Base-by-base conservation (phyloP, 2,329 filamentous ascomycete species). In the Xylariaceae sp. region DNA sequence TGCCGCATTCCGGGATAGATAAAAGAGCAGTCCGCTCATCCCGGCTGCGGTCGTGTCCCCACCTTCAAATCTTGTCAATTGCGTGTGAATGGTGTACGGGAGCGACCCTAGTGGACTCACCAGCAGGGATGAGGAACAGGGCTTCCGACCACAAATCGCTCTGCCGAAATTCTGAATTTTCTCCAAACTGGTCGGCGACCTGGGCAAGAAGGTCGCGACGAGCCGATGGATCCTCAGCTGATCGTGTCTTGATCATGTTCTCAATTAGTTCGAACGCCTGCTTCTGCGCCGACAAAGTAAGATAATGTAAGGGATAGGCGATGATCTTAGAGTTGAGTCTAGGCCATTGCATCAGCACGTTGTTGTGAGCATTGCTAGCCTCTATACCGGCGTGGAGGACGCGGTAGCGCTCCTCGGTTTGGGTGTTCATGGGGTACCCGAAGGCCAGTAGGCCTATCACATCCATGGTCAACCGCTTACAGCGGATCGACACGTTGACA, bases 101-200 rank as follows among this genome's bases (percentile, higher is more conserved):
- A 14, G 36, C 16, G 36, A n/a, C 1, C 22, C 3, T 16, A 27
- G 29, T 19, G 4, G 20, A 43, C 49, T 5, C 36, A 53, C 55
- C 55, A n/a, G 55, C 55, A 2, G 47, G 45, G n/a, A 58, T 47
- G 6, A 58, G 40, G 38, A 55, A 52, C 2, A 54, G 29, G 3
- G 50, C 52, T 40, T 54, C 52, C 5, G 49, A 48, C 53, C 51
- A 55, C 33, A 54, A 37, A 14, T 55, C 53, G 17, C 53, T 52
- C 17, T 38, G 39, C 33, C 48, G 41, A 25, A 52, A 52, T n/a
- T 50, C 50, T 2, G 50, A 44, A 17, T 47, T 47, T 22, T 23
- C 32, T 21, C 47, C 43, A 3, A 44, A 39, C 22, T 50, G 41
- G n/a, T 50, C 53, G 2, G 47, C 44, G 17, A 55, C 44, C 22